Base-by-base conservation (phyloP, 2,329 filamentous ascomycete species). In the Colletotrichum kahawae region DNA sequence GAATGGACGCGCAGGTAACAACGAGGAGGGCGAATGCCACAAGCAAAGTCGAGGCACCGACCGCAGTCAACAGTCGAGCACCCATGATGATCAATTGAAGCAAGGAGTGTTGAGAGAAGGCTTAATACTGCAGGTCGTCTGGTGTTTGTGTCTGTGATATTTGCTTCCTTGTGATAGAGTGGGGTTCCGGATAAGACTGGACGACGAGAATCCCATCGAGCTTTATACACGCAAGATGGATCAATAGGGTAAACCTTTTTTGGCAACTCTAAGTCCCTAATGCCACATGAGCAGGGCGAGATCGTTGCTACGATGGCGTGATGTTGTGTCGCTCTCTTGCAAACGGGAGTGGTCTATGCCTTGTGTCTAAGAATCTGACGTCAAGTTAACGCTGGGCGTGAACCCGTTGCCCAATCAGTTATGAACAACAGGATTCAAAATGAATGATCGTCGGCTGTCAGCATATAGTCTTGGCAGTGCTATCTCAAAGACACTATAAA, bases 361-460 rank as follows among this genome's bases (percentile, higher is more conserved):
- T 33, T 24, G 2, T 36, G 57, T 33, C 57, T 62, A 14, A 21
- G 29, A 36, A 62, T 16, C 57, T 62, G 57, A 62, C 57, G 31
- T 62, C 31, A 62, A 36, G 0, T 18, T 18, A 1, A 16, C 0
- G n/a, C 57, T 60, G 31, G 57, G 31, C 57, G 29, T 12, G 2
- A 5, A 14, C 0, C 2, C 0, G n/a, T 8, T n/a, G 13, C 1
- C 57, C 31, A 62, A 62, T 36, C 57, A 21, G 1, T 62, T n/a
- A 0, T 9, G 29, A 0, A 13, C n/a, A 0, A n/a, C 0, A 33
- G 57, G 12, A 34, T 33, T 60, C 2, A 14, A 7, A 1, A 3
- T 1, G 31, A 62, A 10, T 33, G 57, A 62, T 62, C 57, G 57
- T 21, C 57, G 0, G 31, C 57, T 62, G 57, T 36, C 57, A 62